These are phyloP conservation scores for Cystobasidium ongulense DNA, from an alignment of 768 basidiomycete species.

Conservation along the genomic window DNA sequence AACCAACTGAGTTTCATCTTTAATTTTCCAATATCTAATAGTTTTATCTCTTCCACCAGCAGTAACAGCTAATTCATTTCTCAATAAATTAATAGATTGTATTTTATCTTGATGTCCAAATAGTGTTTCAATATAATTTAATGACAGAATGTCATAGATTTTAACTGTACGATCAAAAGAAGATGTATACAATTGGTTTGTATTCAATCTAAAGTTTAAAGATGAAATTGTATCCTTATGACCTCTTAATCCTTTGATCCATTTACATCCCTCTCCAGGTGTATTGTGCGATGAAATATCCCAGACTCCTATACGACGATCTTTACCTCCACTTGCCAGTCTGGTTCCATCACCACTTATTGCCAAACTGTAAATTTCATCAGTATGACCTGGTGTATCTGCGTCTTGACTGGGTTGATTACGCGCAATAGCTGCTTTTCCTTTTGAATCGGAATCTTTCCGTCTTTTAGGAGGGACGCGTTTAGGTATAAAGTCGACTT, in stretches of 20 bases:
- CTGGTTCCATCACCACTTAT: constrained; percentile 75
- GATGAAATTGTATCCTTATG: constrained; percentile 65
- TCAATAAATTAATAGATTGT: constrained; percentile 66
- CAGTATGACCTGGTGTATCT: constrained; percentile 66
- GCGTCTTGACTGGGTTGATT: constrained; percentile 41
- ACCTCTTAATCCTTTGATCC: constrained; percentile 73
- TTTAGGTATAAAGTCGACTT: constrained; percentile 24
- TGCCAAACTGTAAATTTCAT: constrained; percentile 74
- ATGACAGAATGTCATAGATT: constrained; percentile 64
- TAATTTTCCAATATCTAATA: constrained; percentile 88
- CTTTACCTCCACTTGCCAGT: constrained; percentile 78
- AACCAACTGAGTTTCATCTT: constrained; percentile 87
- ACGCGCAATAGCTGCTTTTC: constrained; percentile 44
- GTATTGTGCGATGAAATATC: constrained; percentile 48
- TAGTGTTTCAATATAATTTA: constrained; percentile 84
- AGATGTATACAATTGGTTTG: constrained; percentile 64
- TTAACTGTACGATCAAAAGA: constrained; percentile 84
- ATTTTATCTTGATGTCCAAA: constrained; percentile 94
- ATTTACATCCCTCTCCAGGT: constrained; percentile 53
- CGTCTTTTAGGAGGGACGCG: constrained; percentile 28
- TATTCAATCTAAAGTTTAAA: constrained; percentile 67
- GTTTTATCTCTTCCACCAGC: constrained; percentile 87
- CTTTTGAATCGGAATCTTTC: constrained; percentile 49
- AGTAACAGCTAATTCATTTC: constrained; percentile 73
- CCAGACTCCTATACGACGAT: constrained; percentile 77